Evolutionary conservation across 129 eudicot species (phyloP), one percentile per base, ranked within the genome.

Genomic region (Lonicera japonica): DNA sequence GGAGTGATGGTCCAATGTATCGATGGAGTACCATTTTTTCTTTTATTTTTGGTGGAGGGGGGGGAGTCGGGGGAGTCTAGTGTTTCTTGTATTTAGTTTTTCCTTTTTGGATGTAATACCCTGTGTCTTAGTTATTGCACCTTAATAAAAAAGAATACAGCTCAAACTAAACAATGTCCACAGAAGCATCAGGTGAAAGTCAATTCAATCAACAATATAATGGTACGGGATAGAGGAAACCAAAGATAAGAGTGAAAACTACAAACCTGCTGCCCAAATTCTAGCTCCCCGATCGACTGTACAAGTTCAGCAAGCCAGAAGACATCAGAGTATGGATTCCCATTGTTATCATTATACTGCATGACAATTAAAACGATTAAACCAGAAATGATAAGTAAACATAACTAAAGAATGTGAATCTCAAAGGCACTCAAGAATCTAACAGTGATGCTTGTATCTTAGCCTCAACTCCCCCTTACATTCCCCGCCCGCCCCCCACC

Each of bases 271-370:
- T 63, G 86, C 34, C 95, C 96, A 72, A 87, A 87, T 70, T 92
- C 98, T 69, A 92, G 95, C 65, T 87, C 98, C 23, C 98, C 98
- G 65, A 88, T 74, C 21, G 98, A 76, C 67, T 87, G 95, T 60
- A 92, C 92, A 61, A 92, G 70, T 36, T 96, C 94, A 76, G 96
- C 89, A 59, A 92, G 86, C 98, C 96, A 92, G 66, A 68, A 92
- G 16, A 92, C 98, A 65, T 92, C 98, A 60, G 95, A 87, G 66
- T 75, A 92, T 55, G 86, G 77, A 69, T 87, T 92, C 68, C 98
- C 96, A 24, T 73, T 84, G 76, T 92, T 92, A 71, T 92, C 98
- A 76, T 92, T 92, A 79, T 84, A 92, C 98, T 91, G 75, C 23
- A 74, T 14, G 72, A 74, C 38, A 47, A 65, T 5, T 41, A 38